phyloP scores from a whole-genome alignment of 2,329 filamentous ascomycete genomes.

The Waltergamsia citrina region DNA sequence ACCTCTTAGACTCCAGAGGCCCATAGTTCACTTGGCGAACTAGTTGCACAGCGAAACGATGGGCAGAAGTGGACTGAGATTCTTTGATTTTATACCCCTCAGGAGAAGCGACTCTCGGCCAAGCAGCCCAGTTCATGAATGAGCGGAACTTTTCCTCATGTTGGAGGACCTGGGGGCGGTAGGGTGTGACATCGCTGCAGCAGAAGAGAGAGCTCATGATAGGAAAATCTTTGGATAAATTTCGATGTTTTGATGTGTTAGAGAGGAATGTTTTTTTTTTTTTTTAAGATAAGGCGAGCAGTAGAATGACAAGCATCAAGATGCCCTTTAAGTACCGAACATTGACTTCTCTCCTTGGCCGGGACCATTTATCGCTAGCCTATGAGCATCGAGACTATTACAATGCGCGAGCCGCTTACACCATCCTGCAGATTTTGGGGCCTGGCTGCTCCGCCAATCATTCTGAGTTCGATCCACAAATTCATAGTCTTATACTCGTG shows the following conservation, averaged over 20 bases:
- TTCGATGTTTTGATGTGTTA: neutral
- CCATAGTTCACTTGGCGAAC: constrained; percentile 35
- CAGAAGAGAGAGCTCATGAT: constrained; percentile 13
- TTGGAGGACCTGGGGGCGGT: constrained; percentile 12
- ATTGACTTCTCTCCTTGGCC: neutral
- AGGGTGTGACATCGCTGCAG: constrained; percentile 11
- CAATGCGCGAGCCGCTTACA: neutral
- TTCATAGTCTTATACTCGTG: constrained; percentile 1
- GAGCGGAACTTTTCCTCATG: constrained; percentile 14
- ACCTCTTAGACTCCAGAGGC: constrained; percentile 29
- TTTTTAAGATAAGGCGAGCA: neutral
- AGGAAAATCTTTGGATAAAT: constrained; percentile 6
- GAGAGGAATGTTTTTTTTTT: neutral
- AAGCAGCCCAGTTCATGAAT: constrained; percentile 20
- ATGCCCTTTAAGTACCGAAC: neutral
- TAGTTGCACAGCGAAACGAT: constrained; percentile 25
- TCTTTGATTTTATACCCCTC: constrained; percentile 1
- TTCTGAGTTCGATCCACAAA: neutral
- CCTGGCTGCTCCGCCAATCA: neutral
- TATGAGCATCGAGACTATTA: neutral
- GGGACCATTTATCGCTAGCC: neutral
- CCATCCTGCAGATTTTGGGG: constrained; percentile 9
- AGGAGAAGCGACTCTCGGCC: constrained; percentile 10
- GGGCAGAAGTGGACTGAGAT: constrained; percentile 4
- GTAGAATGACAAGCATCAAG: neutral